These are phyloP conservation scores for Mucor piriformis DNA, from an alignment of 371 early-diverging fungal species.

Conservation along the genomic window DNA sequence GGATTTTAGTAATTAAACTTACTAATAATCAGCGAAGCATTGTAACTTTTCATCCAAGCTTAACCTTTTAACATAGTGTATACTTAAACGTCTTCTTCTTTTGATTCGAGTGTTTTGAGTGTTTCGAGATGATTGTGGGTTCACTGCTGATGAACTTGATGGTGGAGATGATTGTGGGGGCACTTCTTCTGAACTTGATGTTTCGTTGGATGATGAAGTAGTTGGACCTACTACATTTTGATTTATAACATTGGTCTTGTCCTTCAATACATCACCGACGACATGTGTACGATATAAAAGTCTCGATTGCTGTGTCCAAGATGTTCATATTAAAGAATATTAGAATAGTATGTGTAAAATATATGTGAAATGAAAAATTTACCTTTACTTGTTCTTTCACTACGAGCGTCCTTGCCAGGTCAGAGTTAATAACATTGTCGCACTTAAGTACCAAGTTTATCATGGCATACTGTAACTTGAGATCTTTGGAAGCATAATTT, in stretches of 20 bases:
- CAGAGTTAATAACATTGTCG: conserved; percentile 8
- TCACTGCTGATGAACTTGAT: conserved; percentile 17
- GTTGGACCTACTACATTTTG: neutral
- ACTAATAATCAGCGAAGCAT: conserved; percentile 14
- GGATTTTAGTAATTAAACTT: conserved; percentile 16
- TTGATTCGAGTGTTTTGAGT: conserved; percentile 15
- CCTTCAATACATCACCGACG: conserved; percentile 1
- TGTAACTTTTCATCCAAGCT: conserved; percentile 10
- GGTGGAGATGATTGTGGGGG: conserved; percentile 1
- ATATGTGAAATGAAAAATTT: neutral
- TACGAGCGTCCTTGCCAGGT: conserved; percentile 6
- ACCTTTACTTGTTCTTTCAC: conserved; percentile 2
- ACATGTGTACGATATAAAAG: neutral
- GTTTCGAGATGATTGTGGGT: conserved; percentile 3
- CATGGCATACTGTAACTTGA: conserved; percentile 7
- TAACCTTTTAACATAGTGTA: conserved; percentile 12
- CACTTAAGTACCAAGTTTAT: conserved; percentile 4
- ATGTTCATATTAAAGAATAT: neutral
- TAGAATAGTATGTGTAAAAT: conserved; percentile 1
- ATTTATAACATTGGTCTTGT: conserved; percentile 1
- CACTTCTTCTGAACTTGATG: conserved; percentile 2
- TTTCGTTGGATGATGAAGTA: neutral
- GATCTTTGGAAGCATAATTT: conserved; percentile 7
- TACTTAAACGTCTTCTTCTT: conserved; percentile 13
- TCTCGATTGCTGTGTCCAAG: conserved; percentile 4